phyloP scores from a whole-genome alignment of 2,329 filamentous ascomycete genomes.

The Triangularia setosa region DNA sequence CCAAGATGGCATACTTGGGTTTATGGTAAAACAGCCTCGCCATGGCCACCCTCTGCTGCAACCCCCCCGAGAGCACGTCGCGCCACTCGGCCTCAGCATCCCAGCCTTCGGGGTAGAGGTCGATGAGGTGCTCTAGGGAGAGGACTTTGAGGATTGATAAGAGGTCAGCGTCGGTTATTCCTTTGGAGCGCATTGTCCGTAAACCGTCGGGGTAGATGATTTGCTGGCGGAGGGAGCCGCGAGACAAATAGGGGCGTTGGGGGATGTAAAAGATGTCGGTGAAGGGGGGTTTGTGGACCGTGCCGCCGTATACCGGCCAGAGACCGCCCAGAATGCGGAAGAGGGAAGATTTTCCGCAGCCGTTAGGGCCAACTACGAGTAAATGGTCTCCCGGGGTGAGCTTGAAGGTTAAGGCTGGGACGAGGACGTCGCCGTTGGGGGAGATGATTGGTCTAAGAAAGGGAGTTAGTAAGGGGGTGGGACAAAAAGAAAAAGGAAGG shows the following conservation, averaged over 20 bases:
- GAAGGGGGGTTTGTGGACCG: constrained; percentile 85
- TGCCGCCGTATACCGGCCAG: constrained; percentile 96
- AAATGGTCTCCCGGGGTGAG: constrained; percentile 85
- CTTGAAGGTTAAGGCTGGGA: constrained; percentile 79
- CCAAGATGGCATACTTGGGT: constrained; percentile 89
- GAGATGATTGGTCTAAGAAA: constrained; percentile 74
- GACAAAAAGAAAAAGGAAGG: neutral
- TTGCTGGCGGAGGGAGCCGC: constrained; percentile 89
- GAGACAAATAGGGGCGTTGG: constrained; percentile 87
- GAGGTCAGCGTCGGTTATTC: constrained; percentile 77
- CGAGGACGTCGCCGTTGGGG: constrained; percentile 89
- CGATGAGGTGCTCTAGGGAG: constrained; percentile 77
- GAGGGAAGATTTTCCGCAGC: constrained; percentile 91
- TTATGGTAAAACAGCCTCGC: constrained; percentile 90
- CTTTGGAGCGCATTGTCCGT: constrained; percentile 80
- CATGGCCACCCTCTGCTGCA: constrained; percentile 97
- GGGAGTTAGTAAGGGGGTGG: neutral
- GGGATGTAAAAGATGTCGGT: constrained; percentile 98
- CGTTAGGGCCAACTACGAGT: constrained; percentile 92
- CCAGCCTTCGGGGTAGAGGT: constrained; percentile 73
- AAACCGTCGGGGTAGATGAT: constrained; percentile 93
- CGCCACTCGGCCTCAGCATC: constrained; percentile 96
- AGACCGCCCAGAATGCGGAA: constrained; percentile 95
- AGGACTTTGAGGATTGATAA: constrained; percentile 71
- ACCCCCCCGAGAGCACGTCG: constrained; percentile 83